These are phyloP conservation scores for Macrolepiota albuminosa DNA, from an alignment of 768 basidiomycete genomes.

Conservation along the genomic window DNA sequence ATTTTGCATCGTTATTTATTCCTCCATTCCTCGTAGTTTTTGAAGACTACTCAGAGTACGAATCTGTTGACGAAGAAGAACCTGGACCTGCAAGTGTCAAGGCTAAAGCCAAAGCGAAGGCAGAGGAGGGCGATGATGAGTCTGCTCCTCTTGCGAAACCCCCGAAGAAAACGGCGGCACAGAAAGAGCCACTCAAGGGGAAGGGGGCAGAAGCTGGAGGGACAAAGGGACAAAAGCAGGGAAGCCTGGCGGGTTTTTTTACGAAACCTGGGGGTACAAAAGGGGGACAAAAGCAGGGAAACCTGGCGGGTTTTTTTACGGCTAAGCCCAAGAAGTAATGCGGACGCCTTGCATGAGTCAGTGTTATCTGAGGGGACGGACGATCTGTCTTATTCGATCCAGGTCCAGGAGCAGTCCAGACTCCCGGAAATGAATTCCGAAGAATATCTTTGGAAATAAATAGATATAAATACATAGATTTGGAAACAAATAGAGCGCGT, in stretches of 20 bases:
- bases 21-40: constrained; percentile 40
- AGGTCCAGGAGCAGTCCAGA: no score
- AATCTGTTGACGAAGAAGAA: constrained; percentile 67
- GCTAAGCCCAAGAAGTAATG: constrained; percentile 20
- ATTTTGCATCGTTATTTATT: background rate
- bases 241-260: constrained; percentile 14
- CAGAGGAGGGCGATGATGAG: constrained; percentile 9
- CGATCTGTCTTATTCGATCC: no score
- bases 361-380: no score
- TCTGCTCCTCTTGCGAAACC: constrained; percentile 5
- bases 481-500: no score
- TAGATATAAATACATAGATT: no score
- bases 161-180: constrained; percentile 3
- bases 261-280: constrained; percentile 8
- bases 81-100: constrained; percentile 22
- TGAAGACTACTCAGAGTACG: constrained; percentile 78
- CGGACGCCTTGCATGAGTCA: no score
- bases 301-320: constrained; percentile 31
- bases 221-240: constrained; percentile 19
- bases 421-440: no score
- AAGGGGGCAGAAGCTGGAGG: constrained; percentile 6
- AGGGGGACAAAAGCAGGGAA: constrained; percentile 21
- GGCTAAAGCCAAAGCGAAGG: constrained; percentile 19
- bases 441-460: no score
- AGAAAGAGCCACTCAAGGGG: constrained; percentile 4